Percentiles rank a stretch among this genome's conserved stretches.
phyloP scores from a whole-genome alignment of 2,329 filamentous ascomycete species.

The Trichoderma citrinoviride region DNA sequence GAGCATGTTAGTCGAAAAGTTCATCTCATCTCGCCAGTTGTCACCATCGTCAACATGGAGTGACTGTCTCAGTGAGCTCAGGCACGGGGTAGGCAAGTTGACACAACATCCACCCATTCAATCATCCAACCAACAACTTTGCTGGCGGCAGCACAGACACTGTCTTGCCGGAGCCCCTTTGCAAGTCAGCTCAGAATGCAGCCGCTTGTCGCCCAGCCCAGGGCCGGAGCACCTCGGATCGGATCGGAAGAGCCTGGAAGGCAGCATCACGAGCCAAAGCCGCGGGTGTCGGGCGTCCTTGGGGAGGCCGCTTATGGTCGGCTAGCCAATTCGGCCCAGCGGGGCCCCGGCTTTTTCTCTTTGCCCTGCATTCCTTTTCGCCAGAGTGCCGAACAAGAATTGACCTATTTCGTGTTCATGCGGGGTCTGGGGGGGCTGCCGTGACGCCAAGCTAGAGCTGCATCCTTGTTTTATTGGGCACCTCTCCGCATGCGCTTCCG shows the following conservation, averaged over 20 bases:
- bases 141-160: not conserved
- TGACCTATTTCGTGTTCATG: not conserved
- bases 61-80: not conserved
- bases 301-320: conserved; percentile 19
- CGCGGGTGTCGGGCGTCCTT: not conserved
- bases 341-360: conserved; percentile 6
- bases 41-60: not conserved
- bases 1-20: conserved; percentile 29
- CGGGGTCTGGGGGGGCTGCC: not conserved
- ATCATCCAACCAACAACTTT: not conserved
- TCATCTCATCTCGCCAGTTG: not conserved
- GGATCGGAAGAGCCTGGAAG: conserved; percentile 1
- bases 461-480: conserved; percentile 12
- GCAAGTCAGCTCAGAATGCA: not conserved
- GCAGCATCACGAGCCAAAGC: conserved; percentile 8
- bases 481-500: conserved; percentile 15
- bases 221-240: conserved; percentile 18
- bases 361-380: not conserved
- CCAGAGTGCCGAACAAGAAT: not conserved
- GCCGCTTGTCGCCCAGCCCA: no score
- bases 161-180: not conserved
- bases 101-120: not conserved
- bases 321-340: conserved; percentile 18
- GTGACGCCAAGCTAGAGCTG: conserved; percentile 13
- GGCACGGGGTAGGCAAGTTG: not conserved